phyloP scores from a whole-genome alignment of 2,329 filamentous ascomycete species.

The Penicillium sp. region DNA sequence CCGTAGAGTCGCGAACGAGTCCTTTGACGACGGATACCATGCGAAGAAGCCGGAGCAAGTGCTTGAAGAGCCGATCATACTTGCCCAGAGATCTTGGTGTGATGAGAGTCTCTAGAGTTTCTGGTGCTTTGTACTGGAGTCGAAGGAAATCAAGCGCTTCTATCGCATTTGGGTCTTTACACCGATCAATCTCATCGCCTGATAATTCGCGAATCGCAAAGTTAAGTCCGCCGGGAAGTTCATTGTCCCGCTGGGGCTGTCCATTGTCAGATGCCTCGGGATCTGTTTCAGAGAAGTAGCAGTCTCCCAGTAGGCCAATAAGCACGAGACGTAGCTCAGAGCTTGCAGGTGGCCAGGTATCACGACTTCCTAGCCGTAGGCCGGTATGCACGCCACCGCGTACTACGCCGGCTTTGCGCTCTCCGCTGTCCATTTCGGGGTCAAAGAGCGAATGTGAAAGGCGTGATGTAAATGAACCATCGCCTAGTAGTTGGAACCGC shows the following conservation, averaged over 20 bases:
- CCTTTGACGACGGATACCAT: conserved; percentile 74
- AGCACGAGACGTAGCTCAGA: conserved; percentile 88
- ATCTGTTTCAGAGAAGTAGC: conserved; percentile 51
- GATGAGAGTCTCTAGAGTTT: conserved; percentile 70
- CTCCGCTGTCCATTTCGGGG: conserved; percentile 74
- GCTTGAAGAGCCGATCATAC: conserved; percentile 82
- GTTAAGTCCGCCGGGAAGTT: conserved; percentile 68
- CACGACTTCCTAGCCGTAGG: conserved; percentile 74
- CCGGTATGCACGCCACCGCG: conserved; percentile 73
- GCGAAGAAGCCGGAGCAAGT: conserved; percentile 72
- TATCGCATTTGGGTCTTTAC: conserved; percentile 77
- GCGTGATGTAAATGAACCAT: conserved; percentile 77
- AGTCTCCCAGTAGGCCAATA: conserved; percentile 80
- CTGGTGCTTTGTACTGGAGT: conserved; percentile 76
- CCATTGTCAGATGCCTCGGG: conserved; percentile 20
- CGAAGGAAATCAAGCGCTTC: conserved; percentile 92
- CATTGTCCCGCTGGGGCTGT: conserved; percentile 26
- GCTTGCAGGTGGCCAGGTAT: conserved; percentile 89
- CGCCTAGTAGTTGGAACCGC: conserved; percentile 79
- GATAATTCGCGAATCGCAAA: conserved; percentile 84
- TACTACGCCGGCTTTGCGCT: conserved; percentile 68
- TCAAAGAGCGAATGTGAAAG: conserved; percentile 84
- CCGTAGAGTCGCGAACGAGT: conserved; percentile 59
- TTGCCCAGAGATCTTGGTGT: conserved; percentile 68
- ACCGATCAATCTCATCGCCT: conserved; percentile 74